A percentile compares a stretch with the other conserved stretches of the same genome.
Evolutionary conservation across 2,329 filamentous ascomycete genomes (phyloP).

Genomic region (Fusarium temperatum): DNA sequence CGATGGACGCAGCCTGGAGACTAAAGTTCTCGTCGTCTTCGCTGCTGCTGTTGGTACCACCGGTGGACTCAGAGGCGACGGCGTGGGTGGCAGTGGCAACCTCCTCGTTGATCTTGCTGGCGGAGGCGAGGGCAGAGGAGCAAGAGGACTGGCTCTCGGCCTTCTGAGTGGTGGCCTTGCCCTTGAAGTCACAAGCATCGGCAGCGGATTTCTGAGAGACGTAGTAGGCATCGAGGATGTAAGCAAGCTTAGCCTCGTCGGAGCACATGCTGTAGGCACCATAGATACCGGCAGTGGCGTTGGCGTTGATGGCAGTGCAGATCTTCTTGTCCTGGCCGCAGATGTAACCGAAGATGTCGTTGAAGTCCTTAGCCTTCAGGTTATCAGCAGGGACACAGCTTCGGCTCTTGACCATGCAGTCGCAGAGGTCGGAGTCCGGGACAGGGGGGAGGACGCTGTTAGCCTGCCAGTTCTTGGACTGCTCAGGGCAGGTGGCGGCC

Average conservation of each 20-base stretch:
- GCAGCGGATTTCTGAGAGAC: slow-evolving; percentile 58
- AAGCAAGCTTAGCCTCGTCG: slow-evolving; percentile 74
- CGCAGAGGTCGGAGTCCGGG: slow-evolving; percentile 81
- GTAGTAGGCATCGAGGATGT: slow-evolving; percentile 79
- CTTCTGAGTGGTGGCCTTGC: slow-evolving; percentile 67
- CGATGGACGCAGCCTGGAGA: slow-evolving; percentile 48
- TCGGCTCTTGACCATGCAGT: slow-evolving; percentile 83
- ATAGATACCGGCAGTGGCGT: slow-evolving; percentile 74
- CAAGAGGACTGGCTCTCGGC: slow-evolving; percentile 62
- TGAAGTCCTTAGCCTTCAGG: slow-evolving; percentile 67
- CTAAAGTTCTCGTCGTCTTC: slow-evolving; percentile 48
- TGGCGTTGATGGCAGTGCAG: slow-evolving; percentile 75
- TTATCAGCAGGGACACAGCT: slow-evolving; percentile 72
- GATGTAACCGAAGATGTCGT: slow-evolving; percentile 76
- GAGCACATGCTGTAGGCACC: slow-evolving; percentile 83
- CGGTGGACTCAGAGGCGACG: slow-evolving; percentile 43
- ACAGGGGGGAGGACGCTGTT: slow-evolving; percentile 78
- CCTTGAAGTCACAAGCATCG: slow-evolving; percentile 76
- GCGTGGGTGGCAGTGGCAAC: slow-evolving; percentile 58
- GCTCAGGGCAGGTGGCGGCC: slow-evolving; percentile 74
- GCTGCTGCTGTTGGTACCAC: slow-evolving; percentile 14
- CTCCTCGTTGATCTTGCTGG: slow-evolving; percentile 64
- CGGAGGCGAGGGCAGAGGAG: slow-evolving; percentile 66
- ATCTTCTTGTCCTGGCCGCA: slow-evolving; percentile 66
- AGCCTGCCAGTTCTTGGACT: slow-evolving; percentile 70